Percentiles rank a stretch among this genome's conserved stretches.
Conservation (phyloP, 2,329 filamentous ascomycete species). For the Talaromyces islandicus region DNA sequence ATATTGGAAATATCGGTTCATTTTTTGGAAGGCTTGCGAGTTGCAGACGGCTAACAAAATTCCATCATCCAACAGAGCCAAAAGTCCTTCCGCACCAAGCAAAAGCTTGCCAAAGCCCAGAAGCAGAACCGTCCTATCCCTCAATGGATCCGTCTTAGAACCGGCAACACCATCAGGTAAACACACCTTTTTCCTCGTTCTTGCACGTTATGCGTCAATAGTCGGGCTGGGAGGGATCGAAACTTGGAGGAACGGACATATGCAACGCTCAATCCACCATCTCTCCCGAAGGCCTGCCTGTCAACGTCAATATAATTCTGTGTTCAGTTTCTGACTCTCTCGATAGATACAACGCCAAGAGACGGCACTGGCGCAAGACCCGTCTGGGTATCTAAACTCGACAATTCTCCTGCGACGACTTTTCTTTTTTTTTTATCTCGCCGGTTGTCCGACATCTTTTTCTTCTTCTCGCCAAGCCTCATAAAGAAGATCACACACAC, state of each 20-base stretch:
- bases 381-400: constrained; percentile 87
- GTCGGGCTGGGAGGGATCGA: neutral
- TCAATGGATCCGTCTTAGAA: constrained; percentile 98
- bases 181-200: constrained; percentile 21
- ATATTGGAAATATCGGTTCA: neutral
- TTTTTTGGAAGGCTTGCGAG: neutral
- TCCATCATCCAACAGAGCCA: constrained; percentile 64
- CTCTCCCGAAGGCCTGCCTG: neutral
- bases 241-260: neutral
- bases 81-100: constrained; percentile 99
- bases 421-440: neutral
- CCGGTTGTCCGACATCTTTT: neutral
- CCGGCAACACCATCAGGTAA: constrained; percentile 99
- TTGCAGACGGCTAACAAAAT: neutral
- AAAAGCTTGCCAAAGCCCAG: constrained; percentile 99
- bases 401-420: neutral
- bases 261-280: neutral
- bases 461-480: neutral
- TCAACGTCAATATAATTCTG: neutral
- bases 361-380: constrained; percentile 99
- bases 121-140: constrained; percentile 99
- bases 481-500: neutral
- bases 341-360: constrained; percentile 97
- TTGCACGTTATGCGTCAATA: neutral
- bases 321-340: neutral